phyloP scores from a whole-genome alignment of 164 flowering plant species.

The Umbellularia californica region DNA sequence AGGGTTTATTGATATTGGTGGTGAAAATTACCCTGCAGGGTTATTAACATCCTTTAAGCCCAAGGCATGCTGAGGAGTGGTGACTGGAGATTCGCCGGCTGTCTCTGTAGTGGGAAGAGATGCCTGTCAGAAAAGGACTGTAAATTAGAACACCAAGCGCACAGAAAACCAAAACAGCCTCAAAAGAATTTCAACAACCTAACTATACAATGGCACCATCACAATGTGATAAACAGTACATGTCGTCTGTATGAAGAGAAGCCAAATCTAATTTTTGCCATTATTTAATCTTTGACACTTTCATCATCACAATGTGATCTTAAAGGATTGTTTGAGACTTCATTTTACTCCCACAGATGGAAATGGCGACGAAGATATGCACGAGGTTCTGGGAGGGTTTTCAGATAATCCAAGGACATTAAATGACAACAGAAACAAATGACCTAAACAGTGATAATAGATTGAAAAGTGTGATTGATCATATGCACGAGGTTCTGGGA shows the following conservation, averaged over 20 bases:
- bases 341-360: neutral
- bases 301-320: too few relatives aligned
- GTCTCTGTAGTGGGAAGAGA: slow-evolving; percentile 48
- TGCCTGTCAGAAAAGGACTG: neutral
- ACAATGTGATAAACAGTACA: neutral
- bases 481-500: neutral
- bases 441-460: neutral
- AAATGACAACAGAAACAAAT: neutral
- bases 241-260: neutral
- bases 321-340: neutral
- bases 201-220: neutral
- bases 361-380: neutral
- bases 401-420: neutral
- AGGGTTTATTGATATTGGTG: neutral
- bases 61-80: slow-evolving; percentile 60
- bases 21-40: slow-evolving; percentile 64
- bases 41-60: slow-evolving; percentile 53
- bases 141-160: neutral
- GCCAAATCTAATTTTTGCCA: neutral
- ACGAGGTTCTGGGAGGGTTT: neutral
- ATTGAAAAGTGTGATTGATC: neutral
- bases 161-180: neutral
- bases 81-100: slow-evolving; percentile 66
- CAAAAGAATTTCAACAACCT: slow-evolving; percentile 1
- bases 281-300: neutral